Percentiles rank a stretch among this genome's conserved stretches.
These are phyloP conservation scores for Ampelomyces quisqualis DNA, from an alignment of 2,329 filamentous ascomycete species.

Conservation along the genomic window DNA sequence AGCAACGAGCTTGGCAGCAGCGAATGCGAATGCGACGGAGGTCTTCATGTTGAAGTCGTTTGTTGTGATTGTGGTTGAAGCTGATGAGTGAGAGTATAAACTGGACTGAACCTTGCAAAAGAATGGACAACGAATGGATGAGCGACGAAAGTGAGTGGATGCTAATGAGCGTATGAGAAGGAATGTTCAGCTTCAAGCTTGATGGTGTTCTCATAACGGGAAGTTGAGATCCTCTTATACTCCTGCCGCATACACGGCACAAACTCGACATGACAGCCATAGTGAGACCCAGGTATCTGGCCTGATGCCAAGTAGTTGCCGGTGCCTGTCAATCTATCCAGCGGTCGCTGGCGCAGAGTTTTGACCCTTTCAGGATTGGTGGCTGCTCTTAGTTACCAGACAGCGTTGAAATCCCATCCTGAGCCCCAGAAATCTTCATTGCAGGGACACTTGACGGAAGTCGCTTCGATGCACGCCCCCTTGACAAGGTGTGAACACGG, in stretches of 20 bases:
- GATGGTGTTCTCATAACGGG: constrained; percentile 17
- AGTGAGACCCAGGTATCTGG: constrained; percentile 18
- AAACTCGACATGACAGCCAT: constrained; percentile 13
- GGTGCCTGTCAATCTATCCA: constrained; percentile 28
- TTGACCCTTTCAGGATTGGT: constrained; percentile 4
- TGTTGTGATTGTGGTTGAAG: constrained; percentile 17
- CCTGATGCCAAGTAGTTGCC: constrained; percentile 18
- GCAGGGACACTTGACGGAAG: constrained; percentile 19
- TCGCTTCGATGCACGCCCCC: constrained; percentile 25
- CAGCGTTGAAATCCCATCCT: constrained; percentile 19
- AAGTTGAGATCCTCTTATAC: constrained; percentile 26
- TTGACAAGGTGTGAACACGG: constrained; percentile 11
- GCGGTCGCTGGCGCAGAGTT: constrained; percentile 19
- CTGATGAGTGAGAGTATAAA: constrained; percentile 16
- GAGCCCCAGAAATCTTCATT: constrained; percentile 24
- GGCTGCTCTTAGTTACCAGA: constrained; percentile 25
- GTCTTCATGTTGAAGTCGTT: constrained; percentile 37
- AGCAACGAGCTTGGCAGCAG: constrained; percentile 37
- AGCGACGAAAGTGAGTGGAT: constrained; percentile 29
- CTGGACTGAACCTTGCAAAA: constrained; percentile 16
- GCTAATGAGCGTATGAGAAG: constrained; percentile 35
- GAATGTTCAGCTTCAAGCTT: constrained; percentile 40
- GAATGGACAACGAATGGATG: constrained; percentile 30
- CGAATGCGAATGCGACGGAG: constrained; percentile 33
- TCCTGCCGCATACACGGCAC: constrained; percentile 17